These are phyloP conservation scores for Choanephora cucurbitarum DNA, from an alignment of 371 early-diverging fungal genomes.

Conservation along the genomic window DNA sequence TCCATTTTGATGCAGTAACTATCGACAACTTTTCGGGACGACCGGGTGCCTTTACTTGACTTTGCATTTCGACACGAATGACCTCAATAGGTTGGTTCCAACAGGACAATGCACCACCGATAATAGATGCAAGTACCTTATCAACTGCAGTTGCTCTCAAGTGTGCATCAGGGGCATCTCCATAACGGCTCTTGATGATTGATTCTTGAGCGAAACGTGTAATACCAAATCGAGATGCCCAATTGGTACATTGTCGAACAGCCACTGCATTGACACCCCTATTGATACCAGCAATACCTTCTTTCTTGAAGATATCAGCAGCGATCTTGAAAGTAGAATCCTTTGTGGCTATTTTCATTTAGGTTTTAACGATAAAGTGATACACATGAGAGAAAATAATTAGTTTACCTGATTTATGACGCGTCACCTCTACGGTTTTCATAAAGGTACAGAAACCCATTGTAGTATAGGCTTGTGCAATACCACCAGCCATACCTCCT, in stretches of 20 bases:
- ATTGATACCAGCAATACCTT: slow-evolving; percentile 95
- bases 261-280: slow-evolving; percentile 95
- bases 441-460: slow-evolving; percentile 99
- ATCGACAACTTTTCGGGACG: slow-evolving; percentile 92
- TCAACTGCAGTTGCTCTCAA: slow-evolving; percentile 51
- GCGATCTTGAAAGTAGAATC: slow-evolving; percentile 87
- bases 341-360: slow-evolving; percentile 45
- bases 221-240: slow-evolving; percentile 95
- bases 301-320: slow-evolving; percentile 81
- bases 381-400: too few species aligned
- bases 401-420: slow-evolving; percentile 75
- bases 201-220: slow-evolving; percentile 80
- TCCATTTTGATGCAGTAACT: slow-evolving; percentile 80
- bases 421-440: slow-evolving; percentile 98
- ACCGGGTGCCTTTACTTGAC: slow-evolving; percentile 78
- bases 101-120: slow-evolving; percentile 89
- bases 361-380: too few species aligned
- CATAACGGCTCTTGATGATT: slow-evolving; percentile 60
- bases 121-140: slow-evolving; percentile 73
- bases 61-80: slow-evolving; percentile 96
- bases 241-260: slow-evolving; percentile 93
- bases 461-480: slow-evolving; percentile 92
- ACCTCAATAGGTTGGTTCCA: slow-evolving; percentile 98
- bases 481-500: slow-evolving; percentile 92
- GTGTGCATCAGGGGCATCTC: slow-evolving; percentile 27